phyloP scores from a whole-genome alignment of 129 eudicot species.

The Saposhnikovia divaricata region DNA sequence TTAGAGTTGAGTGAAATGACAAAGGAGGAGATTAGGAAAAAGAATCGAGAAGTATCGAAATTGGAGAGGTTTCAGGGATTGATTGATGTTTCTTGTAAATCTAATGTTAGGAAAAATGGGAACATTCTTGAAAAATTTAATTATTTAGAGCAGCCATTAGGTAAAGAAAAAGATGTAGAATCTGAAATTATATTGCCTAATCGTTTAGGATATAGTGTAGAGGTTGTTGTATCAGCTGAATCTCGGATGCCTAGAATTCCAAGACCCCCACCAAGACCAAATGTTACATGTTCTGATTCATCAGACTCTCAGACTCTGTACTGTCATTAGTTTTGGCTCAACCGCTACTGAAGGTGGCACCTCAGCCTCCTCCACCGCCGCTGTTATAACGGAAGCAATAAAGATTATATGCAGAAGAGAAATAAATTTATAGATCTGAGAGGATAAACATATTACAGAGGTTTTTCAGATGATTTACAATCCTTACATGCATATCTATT shows the following conservation, averaged over 20 bases:
- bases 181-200: background rate
- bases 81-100: constrained; percentile 29
- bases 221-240: constrained; percentile 25
- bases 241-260: constrained; percentile 73
- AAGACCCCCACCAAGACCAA: constrained; percentile 64
- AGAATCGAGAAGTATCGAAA: constrained; percentile 17
- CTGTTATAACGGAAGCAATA: no score
- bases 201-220: constrained; percentile 40
- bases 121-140: constrained; percentile 20
- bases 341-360: constrained; percentile 1
- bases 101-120: constrained; percentile 33
- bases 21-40: constrained; percentile 5
- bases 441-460: no score
- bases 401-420: no score
- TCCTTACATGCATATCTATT: no score
- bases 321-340: background rate
- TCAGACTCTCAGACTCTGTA: background rate
- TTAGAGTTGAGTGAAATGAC: constrained; percentile 15
- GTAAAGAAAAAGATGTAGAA: background rate
- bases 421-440: no score
- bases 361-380: constrained; percentile 38
- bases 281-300: constrained; percentile 15
- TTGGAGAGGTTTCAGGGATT: constrained; percentile 42
- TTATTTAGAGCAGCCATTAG: constrained; percentile 15
- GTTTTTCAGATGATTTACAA: no score